phyloP scores from a whole-genome alignment of 768 basidiomycete genomes.

The Lentinula detonsa region DNA sequence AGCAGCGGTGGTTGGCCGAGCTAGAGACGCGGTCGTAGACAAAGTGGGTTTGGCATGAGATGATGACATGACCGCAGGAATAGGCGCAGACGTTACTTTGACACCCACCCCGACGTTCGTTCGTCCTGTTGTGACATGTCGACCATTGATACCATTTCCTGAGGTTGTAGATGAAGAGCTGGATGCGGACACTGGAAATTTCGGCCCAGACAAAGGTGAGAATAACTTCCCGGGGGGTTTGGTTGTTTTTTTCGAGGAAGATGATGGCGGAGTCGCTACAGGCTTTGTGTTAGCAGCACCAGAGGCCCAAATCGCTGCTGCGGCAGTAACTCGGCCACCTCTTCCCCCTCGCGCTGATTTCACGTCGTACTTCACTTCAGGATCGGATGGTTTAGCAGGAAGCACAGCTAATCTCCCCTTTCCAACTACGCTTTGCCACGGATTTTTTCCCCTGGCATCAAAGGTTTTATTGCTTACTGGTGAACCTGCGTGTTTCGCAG shows the following conservation, averaged over 20 bases:
- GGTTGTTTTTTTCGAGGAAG: constrained; percentile 1
- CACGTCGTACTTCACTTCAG: constrained; percentile 63
- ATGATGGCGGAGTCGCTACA: constrained; percentile 4
- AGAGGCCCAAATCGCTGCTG: constrained; percentile 69
- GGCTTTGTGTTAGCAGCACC: constrained; percentile 22
- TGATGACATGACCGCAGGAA: constrained; percentile 63
- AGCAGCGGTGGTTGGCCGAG: constrained; percentile 32
- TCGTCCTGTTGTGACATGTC: constrained; percentile 15
- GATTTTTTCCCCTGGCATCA: constrained; percentile 11
- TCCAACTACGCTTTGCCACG: constrained; percentile 8
- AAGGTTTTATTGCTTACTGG: not conserved
- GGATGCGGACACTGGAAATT: not conserved
- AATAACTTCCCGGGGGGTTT: not conserved
- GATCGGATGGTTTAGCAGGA: constrained; percentile 22
- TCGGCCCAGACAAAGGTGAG: not conserved
- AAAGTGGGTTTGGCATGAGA: constrained; percentile 69
- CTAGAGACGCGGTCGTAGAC: constrained; percentile 73
- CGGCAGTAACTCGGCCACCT: constrained; percentile 69
- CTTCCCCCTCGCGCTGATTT: constrained; percentile 73
- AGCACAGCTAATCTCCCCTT: constrained; percentile 23
- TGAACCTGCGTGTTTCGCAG: not conserved
- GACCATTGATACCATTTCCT: constrained; percentile 11
- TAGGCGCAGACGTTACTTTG: constrained; percentile 66
- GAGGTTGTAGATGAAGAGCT: constrained; percentile 6
- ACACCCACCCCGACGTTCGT: constrained; percentile 27